phyloP scores from a whole-genome alignment of 306 rosid species.

The Rosa lucieae region DNA sequence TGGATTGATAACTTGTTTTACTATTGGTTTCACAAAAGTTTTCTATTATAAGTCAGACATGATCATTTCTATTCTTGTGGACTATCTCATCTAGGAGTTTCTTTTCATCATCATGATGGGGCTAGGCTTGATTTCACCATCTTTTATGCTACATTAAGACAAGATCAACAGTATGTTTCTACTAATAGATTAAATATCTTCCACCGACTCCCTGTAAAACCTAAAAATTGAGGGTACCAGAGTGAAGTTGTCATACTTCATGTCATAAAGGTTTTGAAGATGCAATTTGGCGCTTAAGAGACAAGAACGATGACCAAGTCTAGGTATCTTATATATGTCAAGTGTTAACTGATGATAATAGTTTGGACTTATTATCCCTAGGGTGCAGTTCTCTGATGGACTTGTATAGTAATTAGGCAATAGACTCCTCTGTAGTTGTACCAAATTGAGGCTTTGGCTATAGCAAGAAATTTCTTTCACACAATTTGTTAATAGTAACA shows the following conservation, averaged over 20 bases:
- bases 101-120: not conserved
- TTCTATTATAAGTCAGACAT: not conserved
- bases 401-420: not conserved
- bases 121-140: not conserved
- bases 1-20: not conserved
- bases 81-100: not conserved
- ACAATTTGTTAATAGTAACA: too few relatives aligned
- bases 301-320: not conserved
- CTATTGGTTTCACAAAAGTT: not conserved
- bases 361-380: not conserved
- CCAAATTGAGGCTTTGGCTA: not conserved
- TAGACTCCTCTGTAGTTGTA: not conserved
- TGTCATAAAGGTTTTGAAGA: not conserved
- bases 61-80: not conserved
- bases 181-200: not conserved
- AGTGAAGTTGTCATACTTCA: not conserved
- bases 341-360: not conserved
- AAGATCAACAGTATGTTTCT: not conserved
- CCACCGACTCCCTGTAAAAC: not conserved
- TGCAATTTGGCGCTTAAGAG: constrained; percentile 1
- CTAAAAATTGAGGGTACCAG: not conserved
- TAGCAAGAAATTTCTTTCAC: not conserved
- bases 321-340: not conserved
- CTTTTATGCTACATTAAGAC: not conserved
- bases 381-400: not conserved